phyloP scores from a whole-genome alignment of 2,329 filamentous ascomycete genomes.

The Aureobasidium sp. region DNA sequence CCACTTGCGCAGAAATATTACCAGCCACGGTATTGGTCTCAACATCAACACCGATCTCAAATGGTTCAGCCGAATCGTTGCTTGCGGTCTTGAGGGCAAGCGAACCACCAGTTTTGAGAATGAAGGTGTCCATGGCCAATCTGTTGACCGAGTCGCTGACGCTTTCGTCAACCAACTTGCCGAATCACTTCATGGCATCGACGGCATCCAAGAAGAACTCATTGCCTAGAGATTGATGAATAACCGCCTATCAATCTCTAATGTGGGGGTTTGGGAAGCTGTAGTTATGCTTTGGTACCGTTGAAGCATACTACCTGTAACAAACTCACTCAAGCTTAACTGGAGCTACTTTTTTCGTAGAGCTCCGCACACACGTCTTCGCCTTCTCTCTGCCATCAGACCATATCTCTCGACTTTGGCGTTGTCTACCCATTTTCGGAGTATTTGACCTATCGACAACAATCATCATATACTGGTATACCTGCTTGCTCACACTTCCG shows the following conservation, averaged over 20 bases:
- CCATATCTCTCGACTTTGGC: neutral
- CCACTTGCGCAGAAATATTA: slow-evolving; percentile 78
- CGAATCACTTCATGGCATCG: slow-evolving; percentile 19
- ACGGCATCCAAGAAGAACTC: slow-evolving; percentile 17
- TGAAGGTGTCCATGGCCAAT: slow-evolving; percentile 35
- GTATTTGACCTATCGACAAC: neutral
- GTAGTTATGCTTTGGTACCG: neutral
- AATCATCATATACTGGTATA: neutral
- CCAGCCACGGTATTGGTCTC: slow-evolving; percentile 74
- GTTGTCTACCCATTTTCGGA: neutral
- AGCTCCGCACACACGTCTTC: neutral
- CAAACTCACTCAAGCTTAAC: neutral
- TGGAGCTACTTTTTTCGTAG: neutral
- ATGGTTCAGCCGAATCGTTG: slow-evolving; percentile 70
- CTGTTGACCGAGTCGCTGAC: slow-evolving; percentile 31
- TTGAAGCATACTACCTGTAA: slow-evolving; percentile 4
- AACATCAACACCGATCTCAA: slow-evolving; percentile 59
- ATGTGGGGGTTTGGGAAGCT: neutral
- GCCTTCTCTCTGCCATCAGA: neutral
- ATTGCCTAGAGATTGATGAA: neutral
- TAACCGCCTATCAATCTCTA: neutral
- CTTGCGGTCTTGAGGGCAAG: slow-evolving; percentile 78
- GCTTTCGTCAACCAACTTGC: slow-evolving; percentile 35
- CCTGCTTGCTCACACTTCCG: neutral
- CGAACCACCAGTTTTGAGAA: slow-evolving; percentile 64